phyloP scores from a whole-genome alignment of 1,139 yeast species.

The Magnusiomyces suaveolens region DNA sequence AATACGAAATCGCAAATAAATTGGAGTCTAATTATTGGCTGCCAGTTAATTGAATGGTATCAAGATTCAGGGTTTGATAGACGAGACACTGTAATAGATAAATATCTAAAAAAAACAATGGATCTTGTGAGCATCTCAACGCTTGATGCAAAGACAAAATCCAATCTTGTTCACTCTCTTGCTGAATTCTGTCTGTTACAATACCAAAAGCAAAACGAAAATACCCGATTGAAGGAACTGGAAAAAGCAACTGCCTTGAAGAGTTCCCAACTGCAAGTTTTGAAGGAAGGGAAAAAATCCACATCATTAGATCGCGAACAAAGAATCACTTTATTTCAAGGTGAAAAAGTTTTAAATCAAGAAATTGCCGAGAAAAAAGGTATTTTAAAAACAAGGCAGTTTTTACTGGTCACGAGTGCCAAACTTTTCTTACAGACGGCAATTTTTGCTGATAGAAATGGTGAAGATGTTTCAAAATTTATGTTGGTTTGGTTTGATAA shows the following conservation, averaged over 20 bases:
- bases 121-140: slow-evolving; percentile 15
- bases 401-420: slow-evolving; percentile 48
- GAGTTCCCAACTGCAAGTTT: slow-evolving; percentile 19
- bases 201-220: slow-evolving; percentile 33
- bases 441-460: slow-evolving; percentile 38
- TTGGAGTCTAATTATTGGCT: slow-evolving; percentile 6
- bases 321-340: slow-evolving; percentile 21
- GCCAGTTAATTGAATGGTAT: slow-evolving; percentile 14
- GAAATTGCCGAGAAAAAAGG: slow-evolving; percentile 43
- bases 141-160: slow-evolving; percentile 24
- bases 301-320: neutral
- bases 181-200: slow-evolving; percentile 74
- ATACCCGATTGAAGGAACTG: slow-evolving; percentile 38
- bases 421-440: slow-evolving; percentile 52
- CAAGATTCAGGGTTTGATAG: slow-evolving; percentile 12
- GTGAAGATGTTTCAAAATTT: slow-evolving; percentile 62
- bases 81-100: slow-evolving; percentile 9
- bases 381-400: slow-evolving; percentile 33
- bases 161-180: slow-evolving; percentile 47
- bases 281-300: slow-evolving; percentile 1
- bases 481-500: slow-evolving; percentile 81
- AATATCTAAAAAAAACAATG: slow-evolving; percentile 14
- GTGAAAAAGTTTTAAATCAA: slow-evolving; percentile 38
- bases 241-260: slow-evolving; percentile 8
- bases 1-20: neutral